Conservation (phyloP, 140 eudicot genomes). For the Bidens hawaiensis region DNA sequence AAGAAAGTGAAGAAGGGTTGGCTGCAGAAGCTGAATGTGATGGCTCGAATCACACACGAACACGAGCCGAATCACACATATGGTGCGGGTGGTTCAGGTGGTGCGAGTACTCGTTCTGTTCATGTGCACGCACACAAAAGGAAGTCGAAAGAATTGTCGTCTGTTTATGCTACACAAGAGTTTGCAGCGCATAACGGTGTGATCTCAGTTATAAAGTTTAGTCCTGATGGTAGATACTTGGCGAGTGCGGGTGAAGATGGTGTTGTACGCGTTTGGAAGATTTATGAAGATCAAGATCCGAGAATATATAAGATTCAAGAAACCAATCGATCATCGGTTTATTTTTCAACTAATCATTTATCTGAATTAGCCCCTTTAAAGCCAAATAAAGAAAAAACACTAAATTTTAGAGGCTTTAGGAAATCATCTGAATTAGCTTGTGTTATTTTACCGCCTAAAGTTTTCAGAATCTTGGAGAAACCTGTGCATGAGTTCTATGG, state of each 20-base stretch:
- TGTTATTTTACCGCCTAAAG: slow-evolving; percentile 64
- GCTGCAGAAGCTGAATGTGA: slow-evolving; percentile 45
- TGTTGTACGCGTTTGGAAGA: slow-evolving; percentile 67
- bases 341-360: slow-evolving; percentile 46
- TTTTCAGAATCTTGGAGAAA: slow-evolving; percentile 50
- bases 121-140: slow-evolving; percentile 46
- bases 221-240: slow-evolving; percentile 69
- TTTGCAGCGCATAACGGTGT: slow-evolving; percentile 72
- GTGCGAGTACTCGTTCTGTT: slow-evolving; percentile 24
- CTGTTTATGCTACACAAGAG: slow-evolving; percentile 60
- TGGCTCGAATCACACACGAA: slow-evolving; percentile 31
- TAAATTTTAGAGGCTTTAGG: slow-evolving; percentile 29
- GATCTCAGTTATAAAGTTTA: slow-evolving; percentile 68
- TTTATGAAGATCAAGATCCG: slow-evolving; percentile 56
- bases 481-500: slow-evolving; percentile 70
- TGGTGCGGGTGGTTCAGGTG: too few relatives aligned
- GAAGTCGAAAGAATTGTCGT: slow-evolving; percentile 58
- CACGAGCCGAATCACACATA: slow-evolving; percentile 16
- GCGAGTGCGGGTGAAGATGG: slow-evolving; percentile 86
- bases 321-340: slow-evolving; percentile 36
- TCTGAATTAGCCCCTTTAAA: slow-evolving; percentile 48
- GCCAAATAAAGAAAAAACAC: slow-evolving; percentile 44
- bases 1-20: slow-evolving; percentile 53
- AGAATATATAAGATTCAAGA: slow-evolving; percentile 25
- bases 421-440: slow-evolving; percentile 59